Conservation (phyloP, 257 asterid genomes). For the Rhazya stricta region DNA sequence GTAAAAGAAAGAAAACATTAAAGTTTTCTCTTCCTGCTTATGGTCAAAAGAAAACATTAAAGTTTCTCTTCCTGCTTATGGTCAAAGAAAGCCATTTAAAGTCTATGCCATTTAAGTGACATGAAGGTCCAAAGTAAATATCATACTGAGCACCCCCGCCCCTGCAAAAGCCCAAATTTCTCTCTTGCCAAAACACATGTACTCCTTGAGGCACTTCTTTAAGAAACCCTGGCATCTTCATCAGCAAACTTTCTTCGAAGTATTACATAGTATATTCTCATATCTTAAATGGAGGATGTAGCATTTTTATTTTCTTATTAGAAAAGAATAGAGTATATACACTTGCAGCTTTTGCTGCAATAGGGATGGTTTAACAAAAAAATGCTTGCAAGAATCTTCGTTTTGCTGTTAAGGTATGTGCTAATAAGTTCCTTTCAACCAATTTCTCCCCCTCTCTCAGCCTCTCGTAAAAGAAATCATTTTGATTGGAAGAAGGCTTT, state of each 20-base stretch:
- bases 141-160: neutral
- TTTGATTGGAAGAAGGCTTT: neutral
- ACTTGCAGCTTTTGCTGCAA: neutral
- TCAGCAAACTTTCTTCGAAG: neutral
- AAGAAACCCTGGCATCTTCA: neutral
- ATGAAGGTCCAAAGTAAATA: too few relatives aligned
- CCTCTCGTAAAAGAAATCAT: neutral
- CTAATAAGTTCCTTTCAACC: neutral
- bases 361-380: neutral
- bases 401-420: neutral
- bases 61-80: neutral
- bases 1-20: neutral
- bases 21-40: neutral
- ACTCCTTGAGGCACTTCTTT: neutral
- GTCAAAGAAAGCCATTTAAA: neutral
- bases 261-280: neutral
- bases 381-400: too few relatives aligned
- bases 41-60: neutral
- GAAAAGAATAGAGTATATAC: neutral
- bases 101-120: too few relatives aligned
- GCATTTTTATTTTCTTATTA: neutral
- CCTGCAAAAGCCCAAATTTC: neutral
- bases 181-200: neutral
- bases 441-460: neutral
- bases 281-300: neutral